Percentiles rank a stretch among this genome's conserved stretches.
phyloP scores from a whole-genome alignment of 2,329 filamentous ascomycete genomes.

The Knufia petricola region DNA sequence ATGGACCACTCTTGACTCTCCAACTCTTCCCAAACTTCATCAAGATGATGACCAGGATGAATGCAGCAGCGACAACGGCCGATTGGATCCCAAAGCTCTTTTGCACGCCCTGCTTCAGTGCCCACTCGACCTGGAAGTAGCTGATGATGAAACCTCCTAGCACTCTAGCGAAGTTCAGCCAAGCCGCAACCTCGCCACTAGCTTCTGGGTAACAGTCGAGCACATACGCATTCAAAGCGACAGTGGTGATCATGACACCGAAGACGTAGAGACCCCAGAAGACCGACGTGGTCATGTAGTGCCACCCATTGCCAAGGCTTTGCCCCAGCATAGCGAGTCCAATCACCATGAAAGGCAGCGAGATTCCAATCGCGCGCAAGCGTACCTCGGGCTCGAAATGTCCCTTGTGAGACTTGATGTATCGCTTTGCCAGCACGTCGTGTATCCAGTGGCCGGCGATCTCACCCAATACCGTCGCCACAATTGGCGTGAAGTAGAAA shows the following conservation, averaged over 20 bases:
- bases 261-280: slow-evolving; percentile 45
- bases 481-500: slow-evolving; percentile 51
- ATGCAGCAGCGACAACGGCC: slow-evolving; percentile 31
- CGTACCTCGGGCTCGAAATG: slow-evolving; percentile 49
- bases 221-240: slow-evolving; percentile 43
- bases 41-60: slow-evolving; percentile 33
- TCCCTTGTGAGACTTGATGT: slow-evolving; percentile 40
- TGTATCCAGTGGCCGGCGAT: slow-evolving; percentile 48
- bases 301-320: slow-evolving; percentile 40
- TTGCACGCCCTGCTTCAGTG: slow-evolving; percentile 34
- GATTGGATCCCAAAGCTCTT: slow-evolving; percentile 41
- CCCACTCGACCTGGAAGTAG: slow-evolving; percentile 47
- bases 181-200: slow-evolving; percentile 45
- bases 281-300: slow-evolving; percentile 43
- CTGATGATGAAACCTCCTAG: slow-evolving; percentile 39
- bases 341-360: slow-evolving; percentile 40
- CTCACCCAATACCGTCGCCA: slow-evolving; percentile 47
- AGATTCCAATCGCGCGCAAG: slow-evolving; percentile 40
- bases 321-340: slow-evolving; percentile 47
- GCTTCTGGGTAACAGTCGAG: slow-evolving; percentile 48
- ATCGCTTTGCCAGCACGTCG: slow-evolving; percentile 39
- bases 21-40: slow-evolving; percentile 32
- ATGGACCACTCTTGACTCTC: slow-evolving; percentile 29
- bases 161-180: slow-evolving; percentile 43
- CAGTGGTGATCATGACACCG: slow-evolving; percentile 28